A percentile compares a stretch with the other conserved stretches of the same genome.
Evolutionary conservation across 306 rosid species (phyloP).

Genomic region (Fagus sylvatica): DNA sequence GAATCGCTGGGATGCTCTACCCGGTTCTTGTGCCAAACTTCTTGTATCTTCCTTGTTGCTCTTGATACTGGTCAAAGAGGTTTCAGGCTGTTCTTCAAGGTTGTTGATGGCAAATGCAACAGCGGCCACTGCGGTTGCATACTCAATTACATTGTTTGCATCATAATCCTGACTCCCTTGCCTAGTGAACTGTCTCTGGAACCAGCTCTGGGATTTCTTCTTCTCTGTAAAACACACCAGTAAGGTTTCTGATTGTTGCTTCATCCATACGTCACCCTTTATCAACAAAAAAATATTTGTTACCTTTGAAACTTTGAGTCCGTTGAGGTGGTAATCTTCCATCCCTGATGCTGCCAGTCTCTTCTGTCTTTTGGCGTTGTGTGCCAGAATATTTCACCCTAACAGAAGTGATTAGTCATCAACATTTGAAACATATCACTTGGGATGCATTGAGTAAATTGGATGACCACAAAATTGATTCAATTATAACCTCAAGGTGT

Average conservation of each 20-base stretch:
- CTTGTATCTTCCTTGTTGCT: constrained; percentile 42
- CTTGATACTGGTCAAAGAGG: constrained; percentile 28
- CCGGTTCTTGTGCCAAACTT: constrained; percentile 27
- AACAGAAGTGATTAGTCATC: constrained; percentile 26
- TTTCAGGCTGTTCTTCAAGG: constrained; percentile 33
- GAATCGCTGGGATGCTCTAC: constrained; percentile 41
- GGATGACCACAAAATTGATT: no score
- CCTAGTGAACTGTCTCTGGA: constrained; percentile 42
- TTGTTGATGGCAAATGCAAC: constrained; percentile 54
- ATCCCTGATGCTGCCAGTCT: constrained; percentile 33
- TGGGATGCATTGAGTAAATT: no score
- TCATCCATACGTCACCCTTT: neutral
- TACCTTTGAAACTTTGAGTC: constrained; percentile 65
- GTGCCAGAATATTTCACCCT: constrained; percentile 39
- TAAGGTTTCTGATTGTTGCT: neutral
- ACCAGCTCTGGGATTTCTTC: constrained; percentile 59
- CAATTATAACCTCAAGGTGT: no score
- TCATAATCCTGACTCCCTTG: constrained; percentile 50
- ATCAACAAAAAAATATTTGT: neutral
- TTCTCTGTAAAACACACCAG: constrained; percentile 46
- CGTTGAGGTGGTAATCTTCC: constrained; percentile 41
- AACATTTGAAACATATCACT: neutral
- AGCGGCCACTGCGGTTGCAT: constrained; percentile 76
- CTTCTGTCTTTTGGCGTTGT: constrained; percentile 32
- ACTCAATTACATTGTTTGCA: constrained; percentile 38